Conservation (phyloP, 352 stramenopile species). For the Pythium catenulatum region DNA sequence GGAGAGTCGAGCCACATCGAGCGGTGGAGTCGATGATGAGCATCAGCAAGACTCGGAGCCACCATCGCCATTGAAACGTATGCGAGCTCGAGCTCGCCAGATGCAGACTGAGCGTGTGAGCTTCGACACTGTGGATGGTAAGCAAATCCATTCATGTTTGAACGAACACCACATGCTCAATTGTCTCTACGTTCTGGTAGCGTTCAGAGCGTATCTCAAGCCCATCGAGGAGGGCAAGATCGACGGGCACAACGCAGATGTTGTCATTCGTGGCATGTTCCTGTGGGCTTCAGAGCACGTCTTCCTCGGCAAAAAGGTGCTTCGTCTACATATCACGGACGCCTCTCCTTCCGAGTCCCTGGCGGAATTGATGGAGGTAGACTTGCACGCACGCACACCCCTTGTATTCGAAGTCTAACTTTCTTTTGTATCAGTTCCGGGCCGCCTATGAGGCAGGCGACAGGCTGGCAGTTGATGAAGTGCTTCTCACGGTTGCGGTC, state of each 20-base stretch:
- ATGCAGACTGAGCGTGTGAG: too few relatives aligned
- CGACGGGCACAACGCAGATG: conserved; percentile 8
- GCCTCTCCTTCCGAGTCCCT: neutral
- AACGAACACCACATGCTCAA: too few relatives aligned
- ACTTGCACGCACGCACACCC: too few relatives aligned
- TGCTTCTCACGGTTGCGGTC: neutral
- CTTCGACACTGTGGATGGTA: too few relatives aligned
- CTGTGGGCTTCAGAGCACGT: conserved; percentile 16
- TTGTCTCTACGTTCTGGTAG: neutral
- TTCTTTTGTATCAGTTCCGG: neutral
- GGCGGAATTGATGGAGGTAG: conserved; percentile 33
- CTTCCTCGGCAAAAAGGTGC: neutral
- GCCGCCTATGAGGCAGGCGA: too few relatives aligned
- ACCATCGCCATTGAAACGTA: too few relatives aligned
- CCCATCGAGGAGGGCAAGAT: neutral
- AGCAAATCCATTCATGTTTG: too few relatives aligned
- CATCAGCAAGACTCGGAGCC: too few relatives aligned
- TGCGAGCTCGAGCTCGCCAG: too few relatives aligned
- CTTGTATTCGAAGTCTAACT: conserved; percentile 8
- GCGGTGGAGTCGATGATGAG: too few relatives aligned
- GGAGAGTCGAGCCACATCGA: too few relatives aligned
- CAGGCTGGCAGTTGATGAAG: neutral
- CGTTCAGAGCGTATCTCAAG: neutral
- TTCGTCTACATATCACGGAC: conserved; percentile 41
- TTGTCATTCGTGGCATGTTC: neutral